phyloP scores from a whole-genome alignment of 768 basidiomycete genomes.

The Boletus edulis region DNA sequence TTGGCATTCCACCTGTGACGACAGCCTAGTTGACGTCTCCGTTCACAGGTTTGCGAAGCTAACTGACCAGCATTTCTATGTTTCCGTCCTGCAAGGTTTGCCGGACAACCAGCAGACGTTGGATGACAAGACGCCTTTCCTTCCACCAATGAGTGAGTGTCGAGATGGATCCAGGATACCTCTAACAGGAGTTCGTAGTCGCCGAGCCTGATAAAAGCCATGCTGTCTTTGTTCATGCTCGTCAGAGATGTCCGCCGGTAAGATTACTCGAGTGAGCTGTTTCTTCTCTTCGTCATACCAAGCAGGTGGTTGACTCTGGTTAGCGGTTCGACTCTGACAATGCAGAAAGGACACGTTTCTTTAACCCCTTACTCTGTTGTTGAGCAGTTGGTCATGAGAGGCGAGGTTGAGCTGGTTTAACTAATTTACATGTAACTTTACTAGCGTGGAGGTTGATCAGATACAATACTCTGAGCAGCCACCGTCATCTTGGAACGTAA shows the following conservation, averaged over 20 bases:
- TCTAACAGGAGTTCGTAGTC: slow-evolving; percentile 45
- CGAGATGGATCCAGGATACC: neutral
- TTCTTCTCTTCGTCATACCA: neutral
- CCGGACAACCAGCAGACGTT: slow-evolving; percentile 75
- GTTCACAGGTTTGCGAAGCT: slow-evolving; percentile 65
- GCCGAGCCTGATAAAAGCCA: slow-evolving; percentile 70
- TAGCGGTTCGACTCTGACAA: slow-evolving; percentile 69
- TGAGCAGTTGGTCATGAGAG: slow-evolving; percentile 68
- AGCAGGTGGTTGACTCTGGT: neutral
- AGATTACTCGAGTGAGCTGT: slow-evolving; percentile 64
- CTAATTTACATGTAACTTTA: slow-evolving; percentile 20
- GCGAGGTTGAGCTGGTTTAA: slow-evolving; percentile 76
- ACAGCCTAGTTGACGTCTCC: neutral
- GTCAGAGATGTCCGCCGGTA: slow-evolving; percentile 64
- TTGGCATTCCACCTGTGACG: neutral
- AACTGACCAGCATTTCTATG: slow-evolving; percentile 72
- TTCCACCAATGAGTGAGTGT: slow-evolving; percentile 71
- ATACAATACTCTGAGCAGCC: slow-evolving; percentile 4
- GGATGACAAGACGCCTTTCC: slow-evolving; percentile 69
- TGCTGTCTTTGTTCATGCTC: slow-evolving; percentile 81
- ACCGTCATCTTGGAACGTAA: slow-evolving; percentile 37
- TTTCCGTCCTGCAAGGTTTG: slow-evolving; percentile 79
- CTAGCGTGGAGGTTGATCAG: neutral
- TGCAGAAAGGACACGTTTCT: slow-evolving; percentile 81
- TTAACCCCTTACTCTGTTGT: slow-evolving; percentile 74